Conservation (phyloP, 495 filamentous ascomycete genomes). For the Penicillium canescens region DNA sequence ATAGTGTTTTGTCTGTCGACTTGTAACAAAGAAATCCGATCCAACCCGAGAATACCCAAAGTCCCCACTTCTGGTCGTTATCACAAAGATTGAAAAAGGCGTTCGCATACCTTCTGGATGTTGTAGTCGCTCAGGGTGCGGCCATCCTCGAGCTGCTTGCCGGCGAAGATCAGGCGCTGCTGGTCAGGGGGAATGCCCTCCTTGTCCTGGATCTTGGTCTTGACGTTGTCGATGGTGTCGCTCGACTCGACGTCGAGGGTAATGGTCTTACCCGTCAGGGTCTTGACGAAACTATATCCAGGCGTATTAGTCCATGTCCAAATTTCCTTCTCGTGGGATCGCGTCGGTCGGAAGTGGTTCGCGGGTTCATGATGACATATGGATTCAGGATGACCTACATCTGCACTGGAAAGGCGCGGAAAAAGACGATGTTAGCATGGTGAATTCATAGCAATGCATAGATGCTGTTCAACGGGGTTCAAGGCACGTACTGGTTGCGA, state of each 20-base stretch:
- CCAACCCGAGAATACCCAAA: slow-evolving; percentile 5
- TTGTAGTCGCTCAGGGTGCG: slow-evolving; percentile 99
- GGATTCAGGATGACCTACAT: slow-evolving; percentile 58
- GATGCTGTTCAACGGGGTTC: slow-evolving; percentile 10
- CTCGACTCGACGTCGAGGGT: slow-evolving; percentile 99
- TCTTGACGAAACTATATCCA: slow-evolving; percentile 84
- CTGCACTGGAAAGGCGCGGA: slow-evolving; percentile 64
- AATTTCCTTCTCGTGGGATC: slow-evolving; percentile 9
- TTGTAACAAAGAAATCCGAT: background rate
- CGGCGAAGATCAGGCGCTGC: slow-evolving; percentile 99
- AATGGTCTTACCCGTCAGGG: slow-evolving; percentile 99
- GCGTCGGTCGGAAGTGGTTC: slow-evolving; percentile 11
- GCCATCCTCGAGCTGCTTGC: slow-evolving; percentile 99
- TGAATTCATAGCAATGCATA: slow-evolving; percentile 16
- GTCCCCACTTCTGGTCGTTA: slow-evolving; percentile 4
- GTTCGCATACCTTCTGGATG: slow-evolving; percentile 89
- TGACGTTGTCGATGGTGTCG: slow-evolving; percentile 99
- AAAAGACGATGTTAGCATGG: slow-evolving; percentile 42
- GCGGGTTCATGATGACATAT: slow-evolving; percentile 17
- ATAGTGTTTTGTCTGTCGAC: background rate
- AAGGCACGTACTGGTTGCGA: slow-evolving; percentile 60
- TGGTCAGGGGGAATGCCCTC: slow-evolving; percentile 99
- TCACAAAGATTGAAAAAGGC: slow-evolving; percentile 6
- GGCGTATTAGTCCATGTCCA: slow-evolving; percentile 38
- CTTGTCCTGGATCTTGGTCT: slow-evolving; percentile 98